Conservation (phyloP, 805 yeast genomes). For the Ogataea nitratoaversa region DNA sequence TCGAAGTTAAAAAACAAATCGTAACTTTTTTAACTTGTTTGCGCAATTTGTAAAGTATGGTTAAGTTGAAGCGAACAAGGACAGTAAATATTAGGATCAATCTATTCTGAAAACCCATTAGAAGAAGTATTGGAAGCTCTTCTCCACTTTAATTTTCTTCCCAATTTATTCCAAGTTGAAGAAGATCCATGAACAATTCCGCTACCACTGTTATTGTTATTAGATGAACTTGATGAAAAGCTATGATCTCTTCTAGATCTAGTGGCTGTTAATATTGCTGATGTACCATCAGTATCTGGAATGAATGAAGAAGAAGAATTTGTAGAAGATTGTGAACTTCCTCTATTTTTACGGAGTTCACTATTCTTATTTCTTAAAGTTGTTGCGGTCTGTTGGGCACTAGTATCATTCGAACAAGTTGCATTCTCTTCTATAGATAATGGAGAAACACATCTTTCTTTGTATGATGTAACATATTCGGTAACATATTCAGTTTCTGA, state of each 20-base stretch:
- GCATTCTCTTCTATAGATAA: conserved; percentile 1
- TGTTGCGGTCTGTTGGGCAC: neutral
- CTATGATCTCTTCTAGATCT: conserved; percentile 7
- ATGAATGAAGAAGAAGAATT: neutral
- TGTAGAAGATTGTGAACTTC: conserved; percentile 1
- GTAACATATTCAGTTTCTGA: no score
- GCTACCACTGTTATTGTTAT: neutral
- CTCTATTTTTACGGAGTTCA: neutral
- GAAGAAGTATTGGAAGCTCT: conserved; percentile 25
- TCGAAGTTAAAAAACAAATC: no score
- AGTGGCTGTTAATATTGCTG: neutral
- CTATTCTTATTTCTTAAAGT: neutral
- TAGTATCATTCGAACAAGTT: no score
- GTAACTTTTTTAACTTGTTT: no score
- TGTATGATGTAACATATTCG: conserved; percentile 4
- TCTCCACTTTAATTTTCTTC: conserved; percentile 30
- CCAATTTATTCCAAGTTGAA: conserved; percentile 23
- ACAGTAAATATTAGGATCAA: no score
- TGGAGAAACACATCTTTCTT: conserved; percentile 11
- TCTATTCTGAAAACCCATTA: conserved; percentile 5
- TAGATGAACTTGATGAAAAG: conserved; percentile 4
- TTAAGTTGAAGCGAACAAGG: no score
- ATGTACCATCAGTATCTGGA: neutral
- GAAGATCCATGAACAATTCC: neutral
- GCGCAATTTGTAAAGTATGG: neutral